phyloP scores from a whole-genome alignment of 225 moss, liverwort and hornwort genomes.

The Takakia lepidozioides region DNA sequence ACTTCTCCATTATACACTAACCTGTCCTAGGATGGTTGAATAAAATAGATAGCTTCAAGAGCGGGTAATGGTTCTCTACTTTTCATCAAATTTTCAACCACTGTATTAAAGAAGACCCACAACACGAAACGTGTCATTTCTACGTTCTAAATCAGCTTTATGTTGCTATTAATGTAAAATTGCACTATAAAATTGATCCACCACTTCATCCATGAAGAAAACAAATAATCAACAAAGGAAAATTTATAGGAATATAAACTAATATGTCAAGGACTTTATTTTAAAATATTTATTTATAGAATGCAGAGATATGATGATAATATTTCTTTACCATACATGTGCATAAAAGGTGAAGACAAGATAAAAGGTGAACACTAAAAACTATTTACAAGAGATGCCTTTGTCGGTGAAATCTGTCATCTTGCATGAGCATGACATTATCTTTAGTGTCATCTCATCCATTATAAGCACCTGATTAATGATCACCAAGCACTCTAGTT shows the following conservation, averaged over 20 bases:
- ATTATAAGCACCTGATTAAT: conserved; percentile 93
- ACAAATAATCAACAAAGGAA: too few species aligned
- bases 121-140: too few species aligned
- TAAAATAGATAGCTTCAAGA: conserved; percentile 82
- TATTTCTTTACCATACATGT: too few species aligned
- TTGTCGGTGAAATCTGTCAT: conserved; percentile 93
- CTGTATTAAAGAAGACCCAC: conserved; percentile 24
- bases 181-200: not conserved
- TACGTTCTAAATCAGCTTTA: too few species aligned
- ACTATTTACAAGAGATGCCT: conserved; percentile 76
- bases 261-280: too few species aligned
- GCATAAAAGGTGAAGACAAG: not conserved
- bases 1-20: too few species aligned
- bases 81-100: conserved; percentile 75
- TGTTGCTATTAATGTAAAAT: too few species aligned
- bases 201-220: not conserved
- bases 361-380: too few species aligned
- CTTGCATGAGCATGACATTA: conserved; percentile 87
- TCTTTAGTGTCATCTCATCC: conserved; percentile 90
- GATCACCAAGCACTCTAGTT: too few species aligned
- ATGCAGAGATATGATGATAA: too few species aligned
- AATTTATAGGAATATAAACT: too few species aligned
- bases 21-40: conserved; percentile 76
- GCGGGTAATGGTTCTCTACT: conserved; percentile 80
- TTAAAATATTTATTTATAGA: too few species aligned